phyloP scores from a whole-genome alignment of 306 rosid genomes.

The Glycyrrhiza uralensis region DNA sequence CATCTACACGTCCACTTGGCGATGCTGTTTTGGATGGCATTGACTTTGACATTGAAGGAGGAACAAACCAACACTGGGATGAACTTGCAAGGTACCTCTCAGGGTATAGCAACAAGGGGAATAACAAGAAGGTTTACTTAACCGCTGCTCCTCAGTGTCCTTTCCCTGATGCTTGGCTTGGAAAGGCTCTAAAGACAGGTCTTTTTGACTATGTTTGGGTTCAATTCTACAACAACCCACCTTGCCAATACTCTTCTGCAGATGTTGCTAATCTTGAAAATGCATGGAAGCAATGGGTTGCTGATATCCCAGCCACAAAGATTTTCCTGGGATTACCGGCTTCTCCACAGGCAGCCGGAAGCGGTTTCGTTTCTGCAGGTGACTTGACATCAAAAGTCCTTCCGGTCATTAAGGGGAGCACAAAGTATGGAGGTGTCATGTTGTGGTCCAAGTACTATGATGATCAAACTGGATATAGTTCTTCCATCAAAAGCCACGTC shows the following conservation, averaged over 20 bases:
- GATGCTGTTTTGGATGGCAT: constrained; percentile 34
- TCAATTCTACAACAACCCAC: constrained; percentile 25
- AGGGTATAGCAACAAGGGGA: not conserved
- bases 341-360: constrained; percentile 30
- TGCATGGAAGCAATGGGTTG: constrained; percentile 28
- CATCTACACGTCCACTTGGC: constrained; percentile 39
- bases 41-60: constrained; percentile 30
- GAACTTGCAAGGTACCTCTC: constrained; percentile 21
- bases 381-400: constrained; percentile 39
- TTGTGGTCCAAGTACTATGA: constrained; percentile 70
- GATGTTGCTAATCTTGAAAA: constrained; percentile 5
- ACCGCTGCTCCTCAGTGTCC: constrained; percentile 47
- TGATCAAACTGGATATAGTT: constrained; percentile 49
- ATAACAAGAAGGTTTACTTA: constrained; percentile 9
- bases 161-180: constrained; percentile 39
- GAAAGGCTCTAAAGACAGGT: constrained; percentile 21
- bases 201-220: constrained; percentile 38
- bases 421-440: constrained; percentile 73
- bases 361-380: constrained; percentile 24
- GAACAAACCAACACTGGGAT: constrained; percentile 22
- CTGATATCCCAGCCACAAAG: constrained; percentile 23
- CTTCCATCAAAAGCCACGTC: constrained; percentile 50
- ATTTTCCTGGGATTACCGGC: constrained; percentile 42
- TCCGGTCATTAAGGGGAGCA: constrained; percentile 40
- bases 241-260: constrained; percentile 22